Conservation (phyloP, 2,329 filamentous ascomycete species). For the Aureobasidium uvarum region DNA sequence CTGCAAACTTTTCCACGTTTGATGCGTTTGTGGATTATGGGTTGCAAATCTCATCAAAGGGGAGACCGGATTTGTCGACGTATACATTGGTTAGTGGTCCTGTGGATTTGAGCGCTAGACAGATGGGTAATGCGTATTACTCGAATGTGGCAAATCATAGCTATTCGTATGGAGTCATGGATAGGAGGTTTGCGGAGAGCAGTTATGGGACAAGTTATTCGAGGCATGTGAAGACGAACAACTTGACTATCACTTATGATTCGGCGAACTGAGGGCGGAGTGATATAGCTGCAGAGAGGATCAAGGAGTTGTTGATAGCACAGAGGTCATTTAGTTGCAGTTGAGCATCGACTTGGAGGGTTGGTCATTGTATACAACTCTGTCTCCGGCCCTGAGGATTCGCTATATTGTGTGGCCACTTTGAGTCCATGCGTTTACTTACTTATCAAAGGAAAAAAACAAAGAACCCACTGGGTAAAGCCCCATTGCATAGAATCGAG, state of each 20-base stretch:
- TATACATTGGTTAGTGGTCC: constrained; percentile 3
- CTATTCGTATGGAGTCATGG: constrained; percentile 20
- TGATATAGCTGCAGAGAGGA: no score
- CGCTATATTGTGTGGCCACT: no score
- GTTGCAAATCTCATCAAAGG: background rate
- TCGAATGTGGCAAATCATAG: constrained; percentile 4
- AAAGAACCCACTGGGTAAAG: no score
- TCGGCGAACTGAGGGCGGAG: background rate
- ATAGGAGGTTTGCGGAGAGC: background rate
- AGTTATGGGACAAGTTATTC: constrained; percentile 7
- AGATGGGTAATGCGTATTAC: constrained; percentile 6
- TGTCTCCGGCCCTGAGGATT: no score
- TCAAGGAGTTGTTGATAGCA: no score
- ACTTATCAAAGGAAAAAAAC: no score
- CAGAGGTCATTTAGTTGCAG: background rate
- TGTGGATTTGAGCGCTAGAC: background rate
- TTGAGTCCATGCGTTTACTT: no score
- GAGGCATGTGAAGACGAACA: constrained; percentile 12
- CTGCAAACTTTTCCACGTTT: background rate
- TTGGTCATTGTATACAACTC: no score
- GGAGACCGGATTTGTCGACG: background rate
- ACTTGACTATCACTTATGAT: constrained; percentile 19
- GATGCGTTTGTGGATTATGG: constrained; percentile 4
- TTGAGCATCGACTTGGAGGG: no score
- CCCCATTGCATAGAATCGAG: no score